Conservation (phyloP, 768 basidiomycete genomes). For the Podaxis pistillaris region DNA sequence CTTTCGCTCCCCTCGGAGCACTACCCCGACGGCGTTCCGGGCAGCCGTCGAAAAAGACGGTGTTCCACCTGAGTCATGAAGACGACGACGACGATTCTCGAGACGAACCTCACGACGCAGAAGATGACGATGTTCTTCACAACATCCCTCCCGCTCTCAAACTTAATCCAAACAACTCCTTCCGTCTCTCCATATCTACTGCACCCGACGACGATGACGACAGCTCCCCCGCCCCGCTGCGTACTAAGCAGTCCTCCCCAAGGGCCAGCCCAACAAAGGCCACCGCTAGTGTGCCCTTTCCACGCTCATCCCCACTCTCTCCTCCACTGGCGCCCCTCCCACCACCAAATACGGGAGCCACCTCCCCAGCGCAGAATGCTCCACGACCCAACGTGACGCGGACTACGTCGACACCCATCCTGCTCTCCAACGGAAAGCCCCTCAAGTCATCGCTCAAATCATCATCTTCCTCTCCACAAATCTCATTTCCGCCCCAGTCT, state of each 20-base stretch:
- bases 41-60: background rate
- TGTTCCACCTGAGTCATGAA: background rate
- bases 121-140: conserved; percentile 32
- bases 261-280: no score
- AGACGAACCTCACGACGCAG: conserved; percentile 16
- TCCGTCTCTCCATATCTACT: conserved; percentile 15
- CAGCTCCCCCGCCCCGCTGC: background rate
- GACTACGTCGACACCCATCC: conserved; percentile 39
- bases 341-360: conserved; percentile 1
- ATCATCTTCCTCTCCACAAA: conserved; percentile 33
- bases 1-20: conserved; percentile 44
- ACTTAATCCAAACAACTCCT: conserved; percentile 22
- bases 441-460: conserved; percentile 85
- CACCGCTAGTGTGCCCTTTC: conserved; percentile 36
- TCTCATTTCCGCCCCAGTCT: conserved; percentile 24
- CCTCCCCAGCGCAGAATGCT: conserved; percentile 18
- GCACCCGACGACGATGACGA: conserved; percentile 19
- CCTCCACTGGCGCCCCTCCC: conserved; percentile 16
- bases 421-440: conserved; percentile 77
- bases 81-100: conserved; percentile 10
- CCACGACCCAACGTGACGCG: conserved; percentile 34
- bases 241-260: no score
- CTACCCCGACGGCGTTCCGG: conserved; percentile 37
- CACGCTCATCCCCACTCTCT: conserved; percentile 32
- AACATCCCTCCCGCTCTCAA: conserved; percentile 20